These are phyloP conservation scores for Euphorbia schlechtendalii DNA, from an alignment of 441 rosid genomes.

Conservation along the genomic window DNA sequence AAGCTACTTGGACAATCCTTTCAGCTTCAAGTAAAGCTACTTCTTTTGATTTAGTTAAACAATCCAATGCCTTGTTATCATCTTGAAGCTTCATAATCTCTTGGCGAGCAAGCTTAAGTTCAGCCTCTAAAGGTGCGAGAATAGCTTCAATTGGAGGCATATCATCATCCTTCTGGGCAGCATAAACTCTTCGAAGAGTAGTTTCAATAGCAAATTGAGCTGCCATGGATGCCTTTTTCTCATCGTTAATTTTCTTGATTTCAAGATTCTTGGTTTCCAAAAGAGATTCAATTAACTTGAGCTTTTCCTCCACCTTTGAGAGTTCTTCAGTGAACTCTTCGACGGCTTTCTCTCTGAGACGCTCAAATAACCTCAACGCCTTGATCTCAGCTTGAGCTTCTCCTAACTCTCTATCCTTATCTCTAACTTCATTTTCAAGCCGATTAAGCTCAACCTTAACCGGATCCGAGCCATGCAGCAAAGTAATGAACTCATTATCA, in stretches of 20 bases:
- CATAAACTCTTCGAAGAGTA: constrained; percentile 90
- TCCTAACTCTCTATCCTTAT: constrained; percentile 76
- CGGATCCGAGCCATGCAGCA: constrained; percentile 56
- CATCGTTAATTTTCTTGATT: constrained; percentile 78
- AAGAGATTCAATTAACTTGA: constrained; percentile 50
- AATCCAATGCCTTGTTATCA: constrained; percentile 87
- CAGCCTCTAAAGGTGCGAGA: constrained; percentile 87
- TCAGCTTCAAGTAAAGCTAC: constrained; percentile 93
- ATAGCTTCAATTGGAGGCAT: constrained; percentile 98
- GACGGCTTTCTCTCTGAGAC: constrained; percentile 65
- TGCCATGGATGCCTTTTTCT: constrained; percentile 82
- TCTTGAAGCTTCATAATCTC: constrained; percentile 87
- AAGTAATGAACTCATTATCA: constrained; percentile 46
- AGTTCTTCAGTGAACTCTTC: not conserved
- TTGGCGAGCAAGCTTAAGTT: constrained; percentile 74
- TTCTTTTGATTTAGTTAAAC: constrained; percentile 89
- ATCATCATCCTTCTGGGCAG: constrained; percentile 96
- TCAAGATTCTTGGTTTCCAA: constrained; percentile 85
- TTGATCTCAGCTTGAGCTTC: too few species aligned
- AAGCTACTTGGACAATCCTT: constrained; percentile 77
- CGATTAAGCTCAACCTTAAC: constrained; percentile 50
- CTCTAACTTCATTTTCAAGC: constrained; percentile 50
- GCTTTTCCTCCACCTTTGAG: constrained; percentile 50
- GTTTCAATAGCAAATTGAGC: constrained; percentile 99
- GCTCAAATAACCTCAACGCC: constrained; percentile 60